Evolutionary conservation across 306 rosid genomes (phyloP).

Genomic region (Datisca glomerata): DNA sequence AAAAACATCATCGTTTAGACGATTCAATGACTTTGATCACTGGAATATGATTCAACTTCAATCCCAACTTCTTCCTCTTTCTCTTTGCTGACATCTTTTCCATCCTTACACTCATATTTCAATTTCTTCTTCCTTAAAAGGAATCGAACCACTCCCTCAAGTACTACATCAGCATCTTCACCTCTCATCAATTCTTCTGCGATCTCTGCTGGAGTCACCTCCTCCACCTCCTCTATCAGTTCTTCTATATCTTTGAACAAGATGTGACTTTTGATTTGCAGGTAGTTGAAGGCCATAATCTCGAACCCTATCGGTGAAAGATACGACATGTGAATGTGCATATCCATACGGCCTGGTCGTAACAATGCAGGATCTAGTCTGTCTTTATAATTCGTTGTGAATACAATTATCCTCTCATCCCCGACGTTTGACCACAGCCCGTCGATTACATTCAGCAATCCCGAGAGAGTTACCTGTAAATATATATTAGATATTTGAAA

Average conservation of each 20-base stretch:
- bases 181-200: conserved; percentile 30
- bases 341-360: conserved; percentile 49
- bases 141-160: conserved; percentile 20
- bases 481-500: no score
- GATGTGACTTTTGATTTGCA: conserved; percentile 17
- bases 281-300: conserved; percentile 22
- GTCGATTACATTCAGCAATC: conserved; percentile 30
- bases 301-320: conserved; percentile 26
- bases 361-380: conserved; percentile 35
- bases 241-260: conserved; percentile 27
- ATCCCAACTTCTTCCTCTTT: background rate
- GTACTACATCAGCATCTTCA: conserved; percentile 5
- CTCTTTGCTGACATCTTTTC: background rate
- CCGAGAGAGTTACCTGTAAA: conserved; percentile 32
- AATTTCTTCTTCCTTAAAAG: conserved; percentile 11
- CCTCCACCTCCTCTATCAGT: conserved; percentile 21
- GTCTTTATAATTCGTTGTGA: conserved; percentile 31
- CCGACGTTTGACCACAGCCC: conserved; percentile 37
- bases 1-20: background rate
- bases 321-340: conserved; percentile 32
- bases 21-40: no score
- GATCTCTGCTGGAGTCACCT: conserved; percentile 39
- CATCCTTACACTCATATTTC: conserved; percentile 1
- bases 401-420: conserved; percentile 30
- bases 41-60: no score